Conservation (phyloP, 495 filamentous ascomycete genomes). For the Podospora appendiculata region DNA sequence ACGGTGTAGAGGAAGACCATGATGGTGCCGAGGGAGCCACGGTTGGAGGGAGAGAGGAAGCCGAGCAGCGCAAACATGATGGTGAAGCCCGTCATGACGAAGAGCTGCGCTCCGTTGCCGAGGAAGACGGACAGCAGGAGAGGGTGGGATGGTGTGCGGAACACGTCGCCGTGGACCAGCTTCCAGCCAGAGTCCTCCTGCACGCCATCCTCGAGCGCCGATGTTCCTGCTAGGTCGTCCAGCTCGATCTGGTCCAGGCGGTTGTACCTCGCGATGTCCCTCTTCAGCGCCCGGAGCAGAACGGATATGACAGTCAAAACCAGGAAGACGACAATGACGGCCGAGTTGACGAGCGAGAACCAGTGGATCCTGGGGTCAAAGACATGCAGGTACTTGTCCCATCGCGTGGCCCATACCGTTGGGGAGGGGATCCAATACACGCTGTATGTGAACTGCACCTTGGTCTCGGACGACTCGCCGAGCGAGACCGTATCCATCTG, state of each 20-base stretch:
- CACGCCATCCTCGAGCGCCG: slow-evolving; percentile 78
- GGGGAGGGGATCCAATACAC: slow-evolving; percentile 73
- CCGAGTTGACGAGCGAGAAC: slow-evolving; percentile 93
- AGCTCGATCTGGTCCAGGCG: slow-evolving; percentile 78
- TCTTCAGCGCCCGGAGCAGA: slow-evolving; percentile 74
- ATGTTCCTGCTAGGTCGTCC: slow-evolving; percentile 73
- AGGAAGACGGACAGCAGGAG: slow-evolving; percentile 81
- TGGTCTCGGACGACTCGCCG: slow-evolving; percentile 50
- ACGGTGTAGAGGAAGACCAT: slow-evolving; percentile 89
- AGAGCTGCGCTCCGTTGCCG: slow-evolving; percentile 90
- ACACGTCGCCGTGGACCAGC: slow-evolving; percentile 94
- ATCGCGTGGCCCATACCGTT: slow-evolving; percentile 90
- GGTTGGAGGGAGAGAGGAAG: slow-evolving; percentile 90
- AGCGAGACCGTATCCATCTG: slow-evolving; percentile 47
- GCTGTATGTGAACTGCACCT: slow-evolving; percentile 82
- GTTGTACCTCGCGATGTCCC: slow-evolving; percentile 95
- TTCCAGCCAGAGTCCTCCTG: slow-evolving; percentile 99
- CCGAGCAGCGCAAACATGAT: slow-evolving; percentile 90
- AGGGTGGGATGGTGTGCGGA: slow-evolving; percentile 75
- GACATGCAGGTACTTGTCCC: slow-evolving; percentile 97
- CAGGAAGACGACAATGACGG: slow-evolving; percentile 87
- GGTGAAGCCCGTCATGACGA: slow-evolving; percentile 94
- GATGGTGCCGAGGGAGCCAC: slow-evolving; percentile 83
- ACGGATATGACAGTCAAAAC: slow-evolving; percentile 85
- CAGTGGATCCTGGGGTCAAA: slow-evolving; percentile 96